These are phyloP conservation scores for Pseudogymnoascus sp. DNA, from an alignment of 2,329 filamentous ascomycete species.

Conservation along the genomic window DNA sequence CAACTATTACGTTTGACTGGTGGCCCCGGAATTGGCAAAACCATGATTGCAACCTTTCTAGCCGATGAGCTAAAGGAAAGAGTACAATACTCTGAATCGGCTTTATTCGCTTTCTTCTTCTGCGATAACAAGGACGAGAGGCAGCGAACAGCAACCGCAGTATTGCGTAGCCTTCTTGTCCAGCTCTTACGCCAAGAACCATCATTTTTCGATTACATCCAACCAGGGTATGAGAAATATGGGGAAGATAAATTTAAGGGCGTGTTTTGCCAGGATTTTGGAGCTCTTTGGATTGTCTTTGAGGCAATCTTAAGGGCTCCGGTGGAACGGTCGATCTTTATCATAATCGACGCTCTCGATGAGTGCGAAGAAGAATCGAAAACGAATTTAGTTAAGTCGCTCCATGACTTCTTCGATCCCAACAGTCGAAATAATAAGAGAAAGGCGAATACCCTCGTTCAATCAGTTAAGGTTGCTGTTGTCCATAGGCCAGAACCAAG, in stretches of 20 bases:
- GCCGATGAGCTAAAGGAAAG: slow-evolving; percentile 4
- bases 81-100: not conserved
- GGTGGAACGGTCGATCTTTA: not conserved
- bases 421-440: not conserved
- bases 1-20: slow-evolving; percentile 7
- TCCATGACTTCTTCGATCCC: not conserved
- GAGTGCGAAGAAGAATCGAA: slow-evolving; percentile 1
- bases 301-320: not conserved
- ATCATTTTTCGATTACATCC: not conserved
- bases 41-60: slow-evolving; percentile 9
- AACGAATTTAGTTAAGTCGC: not conserved
- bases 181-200: slow-evolving; percentile 9
- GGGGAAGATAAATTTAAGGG: not conserved
- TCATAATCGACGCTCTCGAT: slow-evolving; percentile 10
- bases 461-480: not conserved
- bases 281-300: slow-evolving; percentile 6
- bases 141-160: slow-evolving; percentile 1
- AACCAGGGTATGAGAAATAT: not conserved
- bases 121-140: slow-evolving; percentile 10
- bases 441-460: not conserved
- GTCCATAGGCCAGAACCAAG: not conserved
- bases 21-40: slow-evolving; percentile 9
- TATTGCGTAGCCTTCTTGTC: slow-evolving; percentile 9
- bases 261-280: not conserved
- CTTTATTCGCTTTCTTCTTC: not conserved